phyloP scores from a whole-genome alignment of 164 flowering plant genomes.

The Cinnamomum chago region DNA sequence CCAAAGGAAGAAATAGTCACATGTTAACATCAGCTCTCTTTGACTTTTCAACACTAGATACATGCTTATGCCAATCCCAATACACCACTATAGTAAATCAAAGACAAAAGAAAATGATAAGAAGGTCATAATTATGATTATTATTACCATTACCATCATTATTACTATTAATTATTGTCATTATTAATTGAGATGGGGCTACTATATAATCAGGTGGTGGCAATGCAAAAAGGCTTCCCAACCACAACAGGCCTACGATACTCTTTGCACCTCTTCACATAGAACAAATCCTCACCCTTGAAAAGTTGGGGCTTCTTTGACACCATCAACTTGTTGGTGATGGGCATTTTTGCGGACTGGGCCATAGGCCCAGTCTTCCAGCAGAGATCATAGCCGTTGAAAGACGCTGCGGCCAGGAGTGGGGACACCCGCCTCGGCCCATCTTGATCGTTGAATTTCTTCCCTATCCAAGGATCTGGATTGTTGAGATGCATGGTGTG shows the following conservation, averaged over 20 bases:
- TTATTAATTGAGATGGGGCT: not conserved
- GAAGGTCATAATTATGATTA: not conserved
- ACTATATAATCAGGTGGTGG: conserved; percentile 46
- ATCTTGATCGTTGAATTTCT: conserved; percentile 4
- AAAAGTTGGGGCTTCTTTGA: not conserved
- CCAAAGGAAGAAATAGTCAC: not conserved
- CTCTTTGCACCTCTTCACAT: conserved; percentile 47
- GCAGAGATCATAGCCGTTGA: conserved; percentile 53
- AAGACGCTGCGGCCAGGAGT: conserved; percentile 10
- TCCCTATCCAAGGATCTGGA: conserved; percentile 18
- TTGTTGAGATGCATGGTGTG: conserved; percentile 14
- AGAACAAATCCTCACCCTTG: conserved; percentile 7
- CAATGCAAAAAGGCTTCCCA: conserved; percentile 68
- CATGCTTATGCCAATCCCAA: not conserved
- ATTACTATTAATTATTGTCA: not conserved
- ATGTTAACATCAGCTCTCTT: not conserved
- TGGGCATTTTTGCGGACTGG: not conserved
- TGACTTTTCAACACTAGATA: not conserved
- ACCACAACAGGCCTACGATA: conserved; percentile 39
- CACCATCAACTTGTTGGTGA: conserved; percentile 1
- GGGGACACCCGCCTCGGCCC: conserved; percentile 5
- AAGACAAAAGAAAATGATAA: not conserved
- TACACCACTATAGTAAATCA: not conserved
- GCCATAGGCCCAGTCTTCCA: conserved; percentile 38
- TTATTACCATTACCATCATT: too few relatives aligned